Conservation (phyloP, 2,329 filamentous ascomycete genomes). For the Seiridium unicorne region DNA sequence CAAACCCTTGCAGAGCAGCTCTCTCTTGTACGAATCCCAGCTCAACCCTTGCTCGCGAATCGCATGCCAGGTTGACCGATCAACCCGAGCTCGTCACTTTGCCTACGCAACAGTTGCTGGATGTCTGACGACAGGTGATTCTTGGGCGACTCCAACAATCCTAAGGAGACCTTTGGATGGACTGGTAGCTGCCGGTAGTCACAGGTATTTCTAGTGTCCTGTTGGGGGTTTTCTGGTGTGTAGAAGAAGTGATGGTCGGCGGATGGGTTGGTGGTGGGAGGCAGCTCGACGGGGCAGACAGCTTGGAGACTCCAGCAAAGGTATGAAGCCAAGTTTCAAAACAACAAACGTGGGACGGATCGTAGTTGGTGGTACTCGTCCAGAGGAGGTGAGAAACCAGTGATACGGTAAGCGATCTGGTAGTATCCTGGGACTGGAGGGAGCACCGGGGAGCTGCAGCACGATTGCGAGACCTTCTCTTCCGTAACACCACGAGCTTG, state of each 20-base stretch:
- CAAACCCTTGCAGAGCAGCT: not conserved
- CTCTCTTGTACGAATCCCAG: not conserved
- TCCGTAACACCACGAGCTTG: constrained; percentile 22
- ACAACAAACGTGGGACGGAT: constrained; percentile 45
- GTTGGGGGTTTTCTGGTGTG: not conserved
- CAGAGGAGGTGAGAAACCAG: constrained; percentile 42
- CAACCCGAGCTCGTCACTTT: constrained; percentile 10
- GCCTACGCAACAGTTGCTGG: not conserved
- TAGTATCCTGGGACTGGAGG: constrained; percentile 39
- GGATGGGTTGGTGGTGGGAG: not conserved
- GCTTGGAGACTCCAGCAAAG: not conserved
- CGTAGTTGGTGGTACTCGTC: constrained; percentile 50
- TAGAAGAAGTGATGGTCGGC: not conserved
- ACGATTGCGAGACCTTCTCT: constrained; percentile 29
- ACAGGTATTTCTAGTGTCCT: not conserved
- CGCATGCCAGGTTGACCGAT: constrained; percentile 20
- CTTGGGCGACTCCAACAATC: not conserved
- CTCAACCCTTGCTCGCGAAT: constrained; percentile 6
- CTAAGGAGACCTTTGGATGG: too few species aligned
- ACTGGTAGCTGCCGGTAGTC: too few species aligned
- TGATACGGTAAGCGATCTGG: constrained; percentile 50
- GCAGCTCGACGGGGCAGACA: not conserved
- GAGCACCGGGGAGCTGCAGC: constrained; percentile 47
- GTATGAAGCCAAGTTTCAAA: constrained; percentile 28
- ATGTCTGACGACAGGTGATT: not conserved